These are phyloP conservation scores for Thelonectria blattea DNA, from an alignment of 2,329 filamentous ascomycete genomes.

Conservation along the genomic window DNA sequence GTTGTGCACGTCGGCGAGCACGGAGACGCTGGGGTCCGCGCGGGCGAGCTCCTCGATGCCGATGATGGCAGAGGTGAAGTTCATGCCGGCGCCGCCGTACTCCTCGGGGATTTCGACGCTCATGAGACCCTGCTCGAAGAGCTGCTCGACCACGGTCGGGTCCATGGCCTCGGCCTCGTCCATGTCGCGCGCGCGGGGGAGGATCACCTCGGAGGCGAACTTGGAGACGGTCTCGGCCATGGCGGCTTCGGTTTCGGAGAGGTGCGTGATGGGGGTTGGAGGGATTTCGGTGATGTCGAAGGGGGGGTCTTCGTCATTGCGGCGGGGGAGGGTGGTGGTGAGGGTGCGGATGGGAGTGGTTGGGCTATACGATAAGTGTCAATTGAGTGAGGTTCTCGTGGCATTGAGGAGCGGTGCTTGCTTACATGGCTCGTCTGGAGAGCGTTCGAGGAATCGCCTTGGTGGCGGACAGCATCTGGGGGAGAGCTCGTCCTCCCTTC, in stretches of 20 bases:
- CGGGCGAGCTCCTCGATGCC: constrained; percentile 96
- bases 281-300: constrained; percentile 76
- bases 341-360: constrained; percentile 57
- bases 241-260: constrained; percentile 86
- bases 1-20: constrained; percentile 97
- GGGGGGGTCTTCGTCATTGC: constrained; percentile 44
- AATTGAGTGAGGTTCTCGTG: background rate
- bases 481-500: constrained; percentile 50
- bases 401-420: constrained; percentile 13
- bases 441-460: constrained; percentile 32
- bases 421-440: constrained; percentile 38
- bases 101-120: constrained; percentile 97
- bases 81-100: constrained; percentile 96
- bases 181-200: constrained; percentile 94
- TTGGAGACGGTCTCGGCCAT: constrained; percentile 91
- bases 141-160: constrained; percentile 81
- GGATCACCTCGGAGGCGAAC: constrained; percentile 87
- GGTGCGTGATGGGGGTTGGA: constrained; percentile 90
- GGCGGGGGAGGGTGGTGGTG: constrained; percentile 64
- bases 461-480: constrained; percentile 35
- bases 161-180: constrained; percentile 97
- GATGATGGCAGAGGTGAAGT: constrained; percentile 95
- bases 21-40: constrained; percentile 92
- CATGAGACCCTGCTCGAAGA: constrained; percentile 98
- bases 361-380: constrained; percentile 9